Conservation (phyloP, 2,329 filamentous ascomycete species). For the Ustulina deusta region DNA sequence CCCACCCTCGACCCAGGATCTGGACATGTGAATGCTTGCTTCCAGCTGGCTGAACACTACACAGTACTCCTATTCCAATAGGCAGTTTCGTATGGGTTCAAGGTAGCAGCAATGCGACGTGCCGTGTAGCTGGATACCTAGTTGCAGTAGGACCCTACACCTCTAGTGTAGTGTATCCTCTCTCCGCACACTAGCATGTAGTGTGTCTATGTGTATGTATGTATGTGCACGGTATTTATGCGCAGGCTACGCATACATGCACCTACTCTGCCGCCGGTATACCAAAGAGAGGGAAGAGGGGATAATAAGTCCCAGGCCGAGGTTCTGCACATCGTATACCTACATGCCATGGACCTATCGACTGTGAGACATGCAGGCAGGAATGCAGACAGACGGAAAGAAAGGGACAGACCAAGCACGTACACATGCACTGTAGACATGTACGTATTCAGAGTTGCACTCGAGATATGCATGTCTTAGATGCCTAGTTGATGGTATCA, state of each 20-base stretch:
- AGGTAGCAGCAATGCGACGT: slow-evolving; percentile 32
- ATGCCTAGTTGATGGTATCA: slow-evolving; percentile 22
- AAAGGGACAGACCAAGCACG: neutral
- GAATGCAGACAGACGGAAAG: slow-evolving; percentile 12
- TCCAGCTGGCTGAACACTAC: slow-evolving; percentile 4
- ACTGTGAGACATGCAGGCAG: slow-evolving; percentile 11
- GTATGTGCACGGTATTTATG: slow-evolving; percentile 39
- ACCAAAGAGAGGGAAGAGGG: slow-evolving; percentile 7
- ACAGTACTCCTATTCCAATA: slow-evolving; percentile 5
- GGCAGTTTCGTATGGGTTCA: slow-evolving; percentile 2
- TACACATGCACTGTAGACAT: slow-evolving; percentile 8
- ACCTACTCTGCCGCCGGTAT: slow-evolving; percentile 19
- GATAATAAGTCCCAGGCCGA: slow-evolving; percentile 28
- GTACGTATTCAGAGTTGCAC: slow-evolving; percentile 17
- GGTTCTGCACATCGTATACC: slow-evolving; percentile 15
- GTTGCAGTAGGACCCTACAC: slow-evolving; percentile 13
- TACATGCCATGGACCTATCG: slow-evolving; percentile 16
- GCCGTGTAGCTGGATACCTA: slow-evolving; percentile 22
- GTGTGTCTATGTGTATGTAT: slow-evolving; percentile 7
- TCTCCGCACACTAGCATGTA: slow-evolving; percentile 8
- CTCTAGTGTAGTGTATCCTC: slow-evolving; percentile 17
- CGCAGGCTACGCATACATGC: slow-evolving; percentile 9
- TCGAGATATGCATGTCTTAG: slow-evolving; percentile 26
- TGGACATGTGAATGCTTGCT: slow-evolving; percentile 32
- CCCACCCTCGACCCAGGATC: slow-evolving; percentile 3